Conservation (phyloP, 2,329 filamentous ascomycete genomes). For the Cladophialophora yegresii region DNA sequence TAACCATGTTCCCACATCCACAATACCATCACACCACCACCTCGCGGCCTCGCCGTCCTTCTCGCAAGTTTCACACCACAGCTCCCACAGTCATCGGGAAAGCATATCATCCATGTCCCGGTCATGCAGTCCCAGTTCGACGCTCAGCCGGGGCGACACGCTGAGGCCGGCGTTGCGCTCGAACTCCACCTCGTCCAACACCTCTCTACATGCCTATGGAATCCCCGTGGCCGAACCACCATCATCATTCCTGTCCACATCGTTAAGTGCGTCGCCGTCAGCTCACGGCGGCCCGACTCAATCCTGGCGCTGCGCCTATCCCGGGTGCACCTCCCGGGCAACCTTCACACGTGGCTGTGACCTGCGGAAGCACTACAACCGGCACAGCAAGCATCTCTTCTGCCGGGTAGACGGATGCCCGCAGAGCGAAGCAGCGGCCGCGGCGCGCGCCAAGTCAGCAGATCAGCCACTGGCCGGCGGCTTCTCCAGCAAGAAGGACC, state of each 20-base stretch:
- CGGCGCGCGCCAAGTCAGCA: conserved; percentile 26
- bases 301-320: conserved; percentile 61
- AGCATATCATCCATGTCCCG: conserved; percentile 33
- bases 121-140: conserved; percentile 32
- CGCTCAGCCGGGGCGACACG: conserved; percentile 17
- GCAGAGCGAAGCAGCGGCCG: conserved; percentile 42
- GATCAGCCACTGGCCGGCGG: conserved; percentile 53
- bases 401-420: conserved; percentile 62
- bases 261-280: conserved; percentile 4
- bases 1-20: conserved; percentile 23
- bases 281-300: conserved; percentile 13
- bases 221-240: conserved; percentile 32
- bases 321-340: conserved; percentile 60
- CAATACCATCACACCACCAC: conserved; percentile 24
- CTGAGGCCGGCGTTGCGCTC: conserved; percentile 28
- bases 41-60: conserved; percentile 30
- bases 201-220: conserved; percentile 36
- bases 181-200: conserved; percentile 33
- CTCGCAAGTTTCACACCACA: conserved; percentile 29
- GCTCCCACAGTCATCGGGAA: conserved; percentile 25
- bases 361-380: conserved; percentile 63
- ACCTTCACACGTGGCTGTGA: conserved; percentile 63
- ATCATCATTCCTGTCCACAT: conserved; percentile 15
- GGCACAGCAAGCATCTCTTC: conserved; percentile 63
- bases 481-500: conserved; percentile 65